Evolutionary conservation across 1,284 basidiomycete genomes (phyloP), one percentile per base, ranked within the genome.

Genomic region (Apiotrichum mycotoxinovorans): DNA sequence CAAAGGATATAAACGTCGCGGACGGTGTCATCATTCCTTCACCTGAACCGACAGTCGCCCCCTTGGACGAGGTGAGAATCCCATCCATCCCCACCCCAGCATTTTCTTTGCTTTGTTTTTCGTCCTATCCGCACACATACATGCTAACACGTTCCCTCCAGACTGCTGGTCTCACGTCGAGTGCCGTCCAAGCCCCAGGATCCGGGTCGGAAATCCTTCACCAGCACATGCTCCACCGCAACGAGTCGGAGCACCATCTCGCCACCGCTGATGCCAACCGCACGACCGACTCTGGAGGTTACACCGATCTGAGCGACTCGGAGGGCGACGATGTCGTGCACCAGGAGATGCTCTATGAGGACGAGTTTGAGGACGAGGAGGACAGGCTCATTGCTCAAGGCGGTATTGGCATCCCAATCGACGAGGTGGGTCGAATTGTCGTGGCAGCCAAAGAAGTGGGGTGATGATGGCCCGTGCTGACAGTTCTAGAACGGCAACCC

Each of bases 321-420:
- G 77, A 68, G 60, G 76, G 72, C 18, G 57, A 54, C 60, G 67
- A 70, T 14, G 76, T 77, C 25, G 47, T 42, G 26, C 76, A 80
- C 44, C 80, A 82, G 45, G 79, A 79, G 23, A 68, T 70, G 53
- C 62, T 61, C 0, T 50, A 69, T 50, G 80, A 82, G 47, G 83
- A 84, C 23, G 60, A 62, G 20, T 83, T 80, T 49, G 82, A 86
- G 65, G 87, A 88, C 55, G 88, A 91, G 58, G 89, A 92, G 71
- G 86, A 89, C 69, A 75, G 85, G 49, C 79, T 92, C 56, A 90
- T 92, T 57, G 80, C 84, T 72, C 83, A 85, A 42, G 90, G 90
- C 26, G 89, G 90, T 3, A 85, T 86, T 52, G 89, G 90, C 7
- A 89, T 91, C 56, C 89, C 89, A 4, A 77, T 87, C 10, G 89